phyloP scores from a whole-genome alignment of 2,329 filamentous ascomycete species.

The Fusarium miscanthi region DNA sequence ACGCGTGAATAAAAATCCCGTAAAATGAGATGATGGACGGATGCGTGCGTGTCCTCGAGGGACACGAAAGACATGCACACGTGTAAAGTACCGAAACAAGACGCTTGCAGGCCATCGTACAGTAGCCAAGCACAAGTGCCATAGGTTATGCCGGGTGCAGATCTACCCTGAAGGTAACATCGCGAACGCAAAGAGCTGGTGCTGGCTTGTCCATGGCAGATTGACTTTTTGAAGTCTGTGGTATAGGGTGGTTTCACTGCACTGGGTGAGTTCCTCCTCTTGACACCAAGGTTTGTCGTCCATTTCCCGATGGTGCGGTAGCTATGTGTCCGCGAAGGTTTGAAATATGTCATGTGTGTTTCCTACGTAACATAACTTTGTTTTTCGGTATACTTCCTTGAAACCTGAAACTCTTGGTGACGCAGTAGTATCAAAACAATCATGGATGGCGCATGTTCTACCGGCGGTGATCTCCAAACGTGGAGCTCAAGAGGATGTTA shows the following conservation, averaged over 20 bases:
- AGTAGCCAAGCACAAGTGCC: not conserved
- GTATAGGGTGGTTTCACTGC: slow-evolving; percentile 18
- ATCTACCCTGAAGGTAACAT: slow-evolving; percentile 36
- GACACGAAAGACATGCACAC: slow-evolving; percentile 31
- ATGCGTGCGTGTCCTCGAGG: slow-evolving; percentile 26
- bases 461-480: slow-evolving; percentile 13
- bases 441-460: slow-evolving; percentile 7
- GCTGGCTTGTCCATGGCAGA: not conserved
- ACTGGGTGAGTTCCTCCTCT: not conserved
- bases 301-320: not conserved
- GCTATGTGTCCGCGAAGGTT: not conserved
- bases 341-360: not conserved
- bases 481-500: slow-evolving; percentile 31
- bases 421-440: not conserved
- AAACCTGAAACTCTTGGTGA: slow-evolving; percentile 8
- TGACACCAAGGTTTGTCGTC: not conserved
- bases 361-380: not conserved
- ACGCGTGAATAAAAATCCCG: slow-evolving; percentile 32
- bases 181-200: slow-evolving; percentile 20
- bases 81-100: slow-evolving; percentile 20
- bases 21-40: slow-evolving; percentile 3
- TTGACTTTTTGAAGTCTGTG: not conserved
- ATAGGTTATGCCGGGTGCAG: slow-evolving; percentile 13
- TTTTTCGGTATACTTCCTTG: not conserved
- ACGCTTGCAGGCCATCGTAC: slow-evolving; percentile 4